These are phyloP conservation scores for Rhizophagus clarus DNA, from an alignment of 192 early-diverging fungal species.

Conservation along the genomic window DNA sequence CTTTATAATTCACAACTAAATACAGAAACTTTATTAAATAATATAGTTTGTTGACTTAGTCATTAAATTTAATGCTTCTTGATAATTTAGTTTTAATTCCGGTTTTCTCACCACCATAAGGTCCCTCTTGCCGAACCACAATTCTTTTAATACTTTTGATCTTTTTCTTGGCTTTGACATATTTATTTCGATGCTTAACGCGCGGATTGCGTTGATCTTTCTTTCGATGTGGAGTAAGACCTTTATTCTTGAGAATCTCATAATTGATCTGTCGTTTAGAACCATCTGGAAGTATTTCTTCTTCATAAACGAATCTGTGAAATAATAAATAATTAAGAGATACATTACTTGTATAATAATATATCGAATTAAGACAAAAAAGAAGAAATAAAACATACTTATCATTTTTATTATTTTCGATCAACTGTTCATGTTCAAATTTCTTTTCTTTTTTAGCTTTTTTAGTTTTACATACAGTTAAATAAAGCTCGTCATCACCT, in stretches of 20 bases:
- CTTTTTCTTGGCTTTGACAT: conserved; percentile 89
- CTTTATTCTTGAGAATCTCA: conserved; percentile 95
- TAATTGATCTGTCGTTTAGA: conserved; percentile 81
- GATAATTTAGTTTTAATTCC: conserved; percentile 89
- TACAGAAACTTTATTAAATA: too few relatives aligned
- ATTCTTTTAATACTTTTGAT: conserved; percentile 77
- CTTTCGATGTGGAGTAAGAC: conserved; percentile 86
- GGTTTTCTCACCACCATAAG: conserved; percentile 91
- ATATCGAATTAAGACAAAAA: not conserved
- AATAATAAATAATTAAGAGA: not conserved
- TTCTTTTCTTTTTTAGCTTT: conserved; percentile 55
- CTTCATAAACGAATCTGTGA: not conserved
- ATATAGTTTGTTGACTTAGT: too few relatives aligned
- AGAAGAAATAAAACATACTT: conserved; percentile 27
- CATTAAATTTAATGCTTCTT: conserved; percentile 73
- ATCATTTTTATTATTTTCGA: conserved; percentile 42
- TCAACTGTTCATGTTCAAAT: conserved; percentile 36
- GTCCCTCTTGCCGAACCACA: conserved; percentile 67
- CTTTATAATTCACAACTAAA: too few relatives aligned
- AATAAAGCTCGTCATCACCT: conserved; percentile 54
- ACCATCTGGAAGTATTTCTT: conserved; percentile 44
- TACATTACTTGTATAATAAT: not conserved
- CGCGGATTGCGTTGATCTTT: conserved; percentile 94
- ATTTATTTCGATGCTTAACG: conserved; percentile 89
- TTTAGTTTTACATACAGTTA: conserved; percentile 47